These are phyloP conservation scores for Fusarium succisae DNA, from an alignment of 2,329 filamentous ascomycete species.

Conservation along the genomic window DNA sequence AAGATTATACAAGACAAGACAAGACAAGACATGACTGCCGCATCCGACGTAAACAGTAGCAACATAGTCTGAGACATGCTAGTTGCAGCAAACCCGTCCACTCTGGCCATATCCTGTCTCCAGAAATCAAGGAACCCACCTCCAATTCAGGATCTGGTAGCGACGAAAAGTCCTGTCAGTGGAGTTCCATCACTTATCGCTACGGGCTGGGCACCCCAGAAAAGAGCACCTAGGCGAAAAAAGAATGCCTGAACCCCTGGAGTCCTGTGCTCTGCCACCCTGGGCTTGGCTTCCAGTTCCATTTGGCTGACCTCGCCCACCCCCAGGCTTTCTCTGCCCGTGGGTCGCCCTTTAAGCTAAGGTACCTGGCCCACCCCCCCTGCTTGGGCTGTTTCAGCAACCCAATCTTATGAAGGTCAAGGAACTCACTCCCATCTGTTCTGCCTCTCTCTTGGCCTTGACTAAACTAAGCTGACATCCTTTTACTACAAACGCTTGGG, in stretches of 20 bases:
- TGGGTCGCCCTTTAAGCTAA: conserved; percentile 1
- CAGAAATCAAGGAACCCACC: conserved; percentile 13
- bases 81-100: conserved; percentile 7
- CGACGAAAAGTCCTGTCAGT: neutral
- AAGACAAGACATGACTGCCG: neutral
- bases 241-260: conserved; percentile 29
- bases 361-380: neutral
- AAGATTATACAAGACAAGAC: conserved; percentile 18
- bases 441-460: neutral
- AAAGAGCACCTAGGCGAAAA: conserved; percentile 4
- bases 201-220: conserved; percentile 14
- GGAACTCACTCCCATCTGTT: neutral
- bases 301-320: neutral
- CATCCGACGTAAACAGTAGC: conserved; percentile 11
- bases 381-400: conserved; percentile 31
- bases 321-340: neutral
- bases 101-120: neutral
- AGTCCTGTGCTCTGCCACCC: conserved; percentile 28
- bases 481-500: conserved; percentile 22
- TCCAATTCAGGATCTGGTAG: conserved; percentile 24
- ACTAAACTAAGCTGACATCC: conserved; percentile 29
- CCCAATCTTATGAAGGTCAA: conserved; percentile 4
- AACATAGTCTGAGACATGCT: conserved; percentile 25
- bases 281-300: neutral
- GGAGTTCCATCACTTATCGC: neutral